Conservation (phyloP, 2,329 filamentous ascomycete genomes). For the Cladosporium sp. region DNA sequence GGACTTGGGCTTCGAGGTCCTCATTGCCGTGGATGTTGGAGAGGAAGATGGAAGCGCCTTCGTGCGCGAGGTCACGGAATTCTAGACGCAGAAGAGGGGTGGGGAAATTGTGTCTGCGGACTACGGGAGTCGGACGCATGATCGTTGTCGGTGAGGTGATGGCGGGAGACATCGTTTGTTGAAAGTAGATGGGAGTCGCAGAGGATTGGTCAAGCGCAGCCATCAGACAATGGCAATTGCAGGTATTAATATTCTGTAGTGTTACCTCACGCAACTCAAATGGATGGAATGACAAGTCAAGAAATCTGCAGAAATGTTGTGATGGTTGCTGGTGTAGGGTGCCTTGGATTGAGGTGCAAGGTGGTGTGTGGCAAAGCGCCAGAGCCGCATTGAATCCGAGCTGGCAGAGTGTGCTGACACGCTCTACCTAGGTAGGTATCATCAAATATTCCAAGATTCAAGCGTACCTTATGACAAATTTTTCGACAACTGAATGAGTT, state of each 20-base stretch:
- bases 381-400: too few relatives aligned
- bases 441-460: too few relatives aligned
- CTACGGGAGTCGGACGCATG: slow-evolving; percentile 8
- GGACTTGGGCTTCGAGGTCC: slow-evolving; percentile 57
- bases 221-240: not conserved
- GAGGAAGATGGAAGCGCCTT: slow-evolving; percentile 63
- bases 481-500: too few relatives aligned
- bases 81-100: slow-evolving; percentile 43
- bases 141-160: slow-evolving; percentile 11
- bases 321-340: too few relatives aligned
- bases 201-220: not conserved
- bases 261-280: not conserved
- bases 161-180: slow-evolving; percentile 28
- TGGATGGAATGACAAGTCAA: too few relatives aligned
- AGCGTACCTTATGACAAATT: too few relatives aligned
- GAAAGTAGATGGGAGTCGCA: slow-evolving; percentile 30
- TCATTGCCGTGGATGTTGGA: slow-evolving; percentile 54
- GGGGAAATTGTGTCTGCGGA: slow-evolving; percentile 29
- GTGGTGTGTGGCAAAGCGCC: too few relatives aligned
- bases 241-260: not conserved
- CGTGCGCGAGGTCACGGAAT: slow-evolving; percentile 45
- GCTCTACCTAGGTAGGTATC: too few relatives aligned
- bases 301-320: too few relatives aligned
- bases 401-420: too few relatives aligned
- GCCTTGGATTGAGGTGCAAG: too few relatives aligned